Evolutionary conservation across 208 protist genomes (phyloP), one percentile per base, ranked within the genome.

Genomic region (Trypanosoma melophagium): DNA sequence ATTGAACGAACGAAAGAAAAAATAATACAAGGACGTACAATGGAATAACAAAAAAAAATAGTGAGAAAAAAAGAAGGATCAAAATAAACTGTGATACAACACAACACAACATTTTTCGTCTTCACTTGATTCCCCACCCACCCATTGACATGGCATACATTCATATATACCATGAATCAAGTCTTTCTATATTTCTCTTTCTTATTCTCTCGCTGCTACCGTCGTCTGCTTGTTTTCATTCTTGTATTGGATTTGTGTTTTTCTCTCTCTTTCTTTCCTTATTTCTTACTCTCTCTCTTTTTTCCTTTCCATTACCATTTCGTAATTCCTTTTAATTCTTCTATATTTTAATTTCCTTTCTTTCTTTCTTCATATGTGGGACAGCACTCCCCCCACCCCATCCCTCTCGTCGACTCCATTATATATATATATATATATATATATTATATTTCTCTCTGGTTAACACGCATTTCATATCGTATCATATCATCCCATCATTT

Each of bases 391-490:
- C 24, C 38, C 38, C 22, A 13, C 16, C 17, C 55, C 16, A 12
- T 35, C 24, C 16, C 24, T 28, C 16, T 41, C 10, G 7, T 42
- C 22, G 17, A 17, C 2, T 42, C 12, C 12, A 21, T 60, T 42
- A 21, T 60, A 45, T 19, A 61, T 25, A 61, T 24, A 61, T 61
- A 61, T 19, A 41, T 61, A 40, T 61, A 49, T 24, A 40, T 61
- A 52, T 52, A n/a, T n/a, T n/a, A n/a, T n/a, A n/a, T n/a, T n/a
- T n/a, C n/a, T n/a, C n/a, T n/a, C n/a, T n/a, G n/a, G n/a, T n/a
- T n/a, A n/a, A n/a, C n/a, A n/a, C n/a, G n/a, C n/a, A n/a, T n/a
- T n/a, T n/a, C n/a, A n/a, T n/a, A n/a, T n/a, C n/a, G n/a, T n/a
- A n/a, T 64, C 13, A 16, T 50, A 35, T 28, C 21, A 22, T 54